Evolutionary conservation across 139 green algal species (phyloP).

Genomic region (Desmodesmus armatus): DNA sequence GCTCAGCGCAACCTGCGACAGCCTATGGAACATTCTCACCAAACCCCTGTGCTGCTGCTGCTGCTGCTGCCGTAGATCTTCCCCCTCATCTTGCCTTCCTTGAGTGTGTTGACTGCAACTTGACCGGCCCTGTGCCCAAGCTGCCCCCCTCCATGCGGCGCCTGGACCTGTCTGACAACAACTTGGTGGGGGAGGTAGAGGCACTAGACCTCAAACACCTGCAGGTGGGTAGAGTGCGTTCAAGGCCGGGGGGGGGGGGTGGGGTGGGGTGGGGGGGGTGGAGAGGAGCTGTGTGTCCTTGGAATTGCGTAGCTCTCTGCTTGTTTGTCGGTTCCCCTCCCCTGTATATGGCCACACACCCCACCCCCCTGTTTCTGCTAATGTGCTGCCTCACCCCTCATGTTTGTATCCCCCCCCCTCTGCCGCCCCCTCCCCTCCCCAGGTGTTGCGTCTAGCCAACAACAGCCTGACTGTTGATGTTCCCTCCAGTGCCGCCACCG

Average conservation of each 20-base stretch:
- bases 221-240: too few relatives aligned
- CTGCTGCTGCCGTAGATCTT: background rate
- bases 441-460: conserved; percentile 22
- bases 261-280: too few relatives aligned
- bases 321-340: too few relatives aligned
- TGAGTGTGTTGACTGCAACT: background rate
- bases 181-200: background rate
- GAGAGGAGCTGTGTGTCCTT: too few relatives aligned
- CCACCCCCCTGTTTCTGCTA: too few relatives aligned
- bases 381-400: background rate
- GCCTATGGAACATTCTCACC: too few relatives aligned
- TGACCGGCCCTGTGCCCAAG: background rate
- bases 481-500: background rate
- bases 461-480: conserved; percentile 7
- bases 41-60: background rate
- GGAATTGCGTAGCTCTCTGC: too few relatives aligned
- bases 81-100: background rate
- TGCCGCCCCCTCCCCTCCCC: too few relatives aligned
- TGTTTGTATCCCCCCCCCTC: background rate
- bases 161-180: conserved; percentile 20
- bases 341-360: too few relatives aligned
- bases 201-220: background rate
- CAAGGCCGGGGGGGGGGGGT: too few relatives aligned
- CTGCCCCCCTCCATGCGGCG: background rate
- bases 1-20: too few relatives aligned